These are phyloP conservation scores for Trichoderma koningii DNA, from an alignment of 2,329 filamentous ascomycete genomes.

Conservation along the genomic window DNA sequence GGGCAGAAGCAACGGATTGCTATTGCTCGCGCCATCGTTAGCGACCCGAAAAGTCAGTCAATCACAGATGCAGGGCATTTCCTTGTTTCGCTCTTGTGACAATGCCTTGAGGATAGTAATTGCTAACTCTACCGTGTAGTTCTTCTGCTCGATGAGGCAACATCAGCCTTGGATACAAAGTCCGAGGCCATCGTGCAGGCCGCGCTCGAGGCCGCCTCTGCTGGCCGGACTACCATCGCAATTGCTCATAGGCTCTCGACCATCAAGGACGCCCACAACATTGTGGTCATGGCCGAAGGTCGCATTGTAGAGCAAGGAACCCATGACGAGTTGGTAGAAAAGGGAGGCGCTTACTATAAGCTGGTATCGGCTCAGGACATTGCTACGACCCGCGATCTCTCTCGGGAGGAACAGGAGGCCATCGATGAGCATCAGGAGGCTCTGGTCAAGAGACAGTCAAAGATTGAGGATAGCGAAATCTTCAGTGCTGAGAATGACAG, in stretches of 20 bases:
- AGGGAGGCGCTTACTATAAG: constrained; percentile 73
- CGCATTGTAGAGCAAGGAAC: constrained; percentile 90
- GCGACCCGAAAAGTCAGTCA: constrained; percentile 72
- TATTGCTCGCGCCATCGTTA: constrained; percentile 87
- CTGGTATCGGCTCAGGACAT: constrained; percentile 90
- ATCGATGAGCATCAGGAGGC: constrained; percentile 54
- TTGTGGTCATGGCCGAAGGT: constrained; percentile 86
- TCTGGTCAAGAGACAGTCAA: constrained; percentile 52
- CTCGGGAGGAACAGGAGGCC: constrained; percentile 53
- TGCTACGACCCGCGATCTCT: constrained; percentile 58
- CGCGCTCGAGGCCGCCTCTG: constrained; percentile 80
- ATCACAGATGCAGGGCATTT: neutral
- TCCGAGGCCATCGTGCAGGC: constrained; percentile 94
- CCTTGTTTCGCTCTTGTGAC: neutral
- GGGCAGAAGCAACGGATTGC: constrained; percentile 97
- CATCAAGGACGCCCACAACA: constrained; percentile 91
- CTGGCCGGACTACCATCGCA: constrained; percentile 89
- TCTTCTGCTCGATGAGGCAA: constrained; percentile 91
- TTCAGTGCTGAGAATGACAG: constrained; percentile 64
- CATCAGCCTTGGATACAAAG: constrained; percentile 89
- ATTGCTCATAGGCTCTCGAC: constrained; percentile 96
- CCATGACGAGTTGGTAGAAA: constrained; percentile 75
- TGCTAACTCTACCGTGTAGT: constrained; percentile 46
- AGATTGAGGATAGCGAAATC: constrained; percentile 45
- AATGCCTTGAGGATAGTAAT: neutral